Conservation (phyloP, 1,139 yeast genomes). For the Taphrina betulina region DNA sequence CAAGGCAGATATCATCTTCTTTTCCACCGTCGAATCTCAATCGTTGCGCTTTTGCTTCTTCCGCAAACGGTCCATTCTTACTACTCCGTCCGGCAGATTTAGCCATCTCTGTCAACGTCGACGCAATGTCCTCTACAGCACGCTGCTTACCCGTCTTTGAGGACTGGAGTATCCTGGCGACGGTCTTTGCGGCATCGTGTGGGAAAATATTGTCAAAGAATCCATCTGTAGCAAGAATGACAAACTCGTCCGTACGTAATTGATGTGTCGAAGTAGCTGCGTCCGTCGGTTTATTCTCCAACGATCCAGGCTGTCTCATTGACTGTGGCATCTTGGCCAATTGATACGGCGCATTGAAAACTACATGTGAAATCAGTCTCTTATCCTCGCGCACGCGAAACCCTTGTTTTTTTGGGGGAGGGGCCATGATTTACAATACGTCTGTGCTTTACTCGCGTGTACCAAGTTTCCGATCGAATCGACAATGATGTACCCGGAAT, state of each 20-base stretch:
- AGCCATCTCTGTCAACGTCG: constrained; percentile 8
- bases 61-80: constrained; percentile 29
- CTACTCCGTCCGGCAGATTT: constrained; percentile 7
- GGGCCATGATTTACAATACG: too few relatives aligned
- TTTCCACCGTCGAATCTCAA: constrained; percentile 31
- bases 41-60: constrained; percentile 23
- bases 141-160: neutral
- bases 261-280: constrained; percentile 49
- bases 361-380: too few relatives aligned
- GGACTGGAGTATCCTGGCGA: constrained; percentile 32
- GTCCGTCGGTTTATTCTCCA: constrained; percentile 54
- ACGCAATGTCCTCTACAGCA: constrained; percentile 11
- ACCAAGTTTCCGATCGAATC: constrained; percentile 59
- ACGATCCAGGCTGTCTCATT: constrained; percentile 57
- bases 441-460: constrained; percentile 71
- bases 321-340: constrained; percentile 73
- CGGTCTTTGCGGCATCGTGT: constrained; percentile 62
- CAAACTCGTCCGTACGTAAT: constrained; percentile 65
- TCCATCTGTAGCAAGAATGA: constrained; percentile 90
- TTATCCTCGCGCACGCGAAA: too few relatives aligned
- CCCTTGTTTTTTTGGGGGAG: too few relatives aligned
- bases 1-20: constrained; percentile 25
- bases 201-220: constrained; percentile 80
- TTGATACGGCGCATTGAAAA: constrained; percentile 89
- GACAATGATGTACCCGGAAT: constrained; percentile 90